phyloP scores from a whole-genome alignment of 2,329 filamentous ascomycete species.

The Chaetomiaceae sp. region DNA sequence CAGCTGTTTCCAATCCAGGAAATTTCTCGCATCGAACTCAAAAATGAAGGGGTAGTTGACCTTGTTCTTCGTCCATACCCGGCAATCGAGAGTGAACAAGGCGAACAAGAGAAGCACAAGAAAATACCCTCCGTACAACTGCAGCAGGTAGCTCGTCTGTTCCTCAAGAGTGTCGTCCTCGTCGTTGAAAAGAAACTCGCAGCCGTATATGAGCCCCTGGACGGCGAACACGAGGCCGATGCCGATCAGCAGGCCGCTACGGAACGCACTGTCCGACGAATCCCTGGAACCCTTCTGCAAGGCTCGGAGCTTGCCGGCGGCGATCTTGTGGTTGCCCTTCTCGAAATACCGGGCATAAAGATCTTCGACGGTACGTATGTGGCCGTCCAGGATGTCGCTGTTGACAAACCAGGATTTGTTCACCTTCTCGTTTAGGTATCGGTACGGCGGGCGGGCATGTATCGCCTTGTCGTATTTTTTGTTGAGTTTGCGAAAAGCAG shows the following conservation, averaged over 20 bases:
- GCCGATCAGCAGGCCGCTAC: conserved; percentile 63
- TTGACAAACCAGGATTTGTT: conserved; percentile 88
- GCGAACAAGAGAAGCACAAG: conserved; percentile 74
- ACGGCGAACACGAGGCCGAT: conserved; percentile 61
- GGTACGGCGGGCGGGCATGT: conserved; percentile 68
- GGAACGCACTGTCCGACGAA: conserved; percentile 55
- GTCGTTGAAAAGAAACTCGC: conserved; percentile 46
- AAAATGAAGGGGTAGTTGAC: conserved; percentile 98
- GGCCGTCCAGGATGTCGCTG: conserved; percentile 75
- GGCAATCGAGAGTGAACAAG: conserved; percentile 82
- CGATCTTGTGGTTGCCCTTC: conserved; percentile 86
- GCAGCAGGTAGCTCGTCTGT: conserved; percentile 66
- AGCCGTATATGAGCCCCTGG: conserved; percentile 61
- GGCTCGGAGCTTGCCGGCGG: conserved; percentile 78
- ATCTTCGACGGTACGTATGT: conserved; percentile 80
- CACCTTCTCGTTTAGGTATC: conserved; percentile 89
- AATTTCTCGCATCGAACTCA: conserved; percentile 83
- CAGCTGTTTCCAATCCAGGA: conserved; percentile 85
- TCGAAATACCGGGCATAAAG: conserved; percentile 94
- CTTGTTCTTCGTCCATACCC: conserved; percentile 75
- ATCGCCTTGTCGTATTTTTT: conserved; percentile 97
- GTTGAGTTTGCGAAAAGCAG: conserved; percentile 93
- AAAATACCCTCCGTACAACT: conserved; percentile 93
- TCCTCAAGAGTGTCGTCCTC: conserved; percentile 44
- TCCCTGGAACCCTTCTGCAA: conserved; percentile 56